A percentile compares a stretch with the other conserved stretches of the same genome.
phyloP scores from a whole-genome alignment of 1,139 yeast species.

The Magnusiomyces clavatus region DNA sequence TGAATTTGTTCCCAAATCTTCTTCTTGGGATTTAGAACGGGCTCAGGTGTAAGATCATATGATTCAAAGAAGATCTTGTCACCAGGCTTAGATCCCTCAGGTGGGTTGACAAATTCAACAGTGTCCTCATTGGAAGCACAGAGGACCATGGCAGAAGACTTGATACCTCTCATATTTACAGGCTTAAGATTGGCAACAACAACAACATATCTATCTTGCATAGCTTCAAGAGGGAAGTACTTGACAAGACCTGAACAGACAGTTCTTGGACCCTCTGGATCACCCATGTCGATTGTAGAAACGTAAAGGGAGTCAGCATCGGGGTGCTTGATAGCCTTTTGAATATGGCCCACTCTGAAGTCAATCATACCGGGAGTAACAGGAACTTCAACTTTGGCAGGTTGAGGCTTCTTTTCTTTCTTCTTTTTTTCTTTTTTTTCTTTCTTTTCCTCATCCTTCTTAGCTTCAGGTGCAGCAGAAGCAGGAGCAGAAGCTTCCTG shows the following conservation, averaged over 20 bases:
- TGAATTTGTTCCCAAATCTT: constrained; percentile 95
- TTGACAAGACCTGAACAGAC: constrained; percentile 93
- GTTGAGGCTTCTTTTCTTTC: constrained; percentile 38
- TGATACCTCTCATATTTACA: constrained; percentile 89
- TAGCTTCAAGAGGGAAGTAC: constrained; percentile 66
- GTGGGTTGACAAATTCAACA: constrained; percentile 94
- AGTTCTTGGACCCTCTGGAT: constrained; percentile 92
- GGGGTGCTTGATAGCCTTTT: constrained; percentile 94
- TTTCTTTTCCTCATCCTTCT: constrained; percentile 30
- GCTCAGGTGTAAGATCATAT: constrained; percentile 72
- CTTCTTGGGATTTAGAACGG: constrained; percentile 95
- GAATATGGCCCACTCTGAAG: constrained; percentile 92
- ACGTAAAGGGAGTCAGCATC: constrained; percentile 95
- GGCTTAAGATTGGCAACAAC: constrained; percentile 87
- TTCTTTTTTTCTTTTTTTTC: constrained; percentile 51
- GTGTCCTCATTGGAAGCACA: constrained; percentile 65
- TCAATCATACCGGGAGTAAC: constrained; percentile 82
- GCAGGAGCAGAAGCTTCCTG: constrained; percentile 14
- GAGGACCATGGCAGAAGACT: constrained; percentile 92
- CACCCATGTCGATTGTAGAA: constrained; percentile 95
- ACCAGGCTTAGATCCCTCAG: constrained; percentile 90
- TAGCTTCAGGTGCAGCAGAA: constrained; percentile 23
- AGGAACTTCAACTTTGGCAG: constrained; percentile 48
- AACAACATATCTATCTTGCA: constrained; percentile 77
- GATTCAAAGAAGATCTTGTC: constrained; percentile 94